phyloP scores from a whole-genome alignment of 306 rosid genomes.

The Herpetospermum pedunculosum region DNA sequence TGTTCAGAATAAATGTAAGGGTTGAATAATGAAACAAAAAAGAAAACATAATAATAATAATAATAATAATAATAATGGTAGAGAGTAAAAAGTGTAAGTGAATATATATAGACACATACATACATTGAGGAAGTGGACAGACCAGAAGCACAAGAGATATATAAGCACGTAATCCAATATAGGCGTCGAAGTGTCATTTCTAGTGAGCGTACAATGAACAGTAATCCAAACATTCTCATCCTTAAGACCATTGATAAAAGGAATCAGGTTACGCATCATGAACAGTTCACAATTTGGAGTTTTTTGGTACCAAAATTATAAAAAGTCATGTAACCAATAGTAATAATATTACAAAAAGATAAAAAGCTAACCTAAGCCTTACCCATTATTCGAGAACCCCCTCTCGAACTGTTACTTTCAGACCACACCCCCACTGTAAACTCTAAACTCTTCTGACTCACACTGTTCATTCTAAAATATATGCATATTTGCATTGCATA shows the following conservation, averaged over 20 bases:
- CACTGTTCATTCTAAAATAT: conserved; percentile 18
- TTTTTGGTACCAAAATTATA: conserved; percentile 1
- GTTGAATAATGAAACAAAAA: too few species aligned
- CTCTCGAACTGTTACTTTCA: conserved; percentile 63
- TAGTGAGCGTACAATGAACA: conserved; percentile 4
- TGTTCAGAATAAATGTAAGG: too few species aligned
- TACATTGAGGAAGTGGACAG: not conserved
- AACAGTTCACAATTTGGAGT: conserved; percentile 7
- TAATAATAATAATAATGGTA: too few species aligned
- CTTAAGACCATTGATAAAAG: conserved; percentile 1
- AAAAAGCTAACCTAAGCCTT: conserved; percentile 16
- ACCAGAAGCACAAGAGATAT: not conserved
- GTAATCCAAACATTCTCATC: conserved; percentile 10
- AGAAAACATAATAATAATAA: too few species aligned
- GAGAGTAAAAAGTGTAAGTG: not conserved
- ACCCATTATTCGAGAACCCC: conserved; percentile 57
- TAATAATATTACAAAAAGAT: not conserved
- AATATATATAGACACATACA: not conserved
- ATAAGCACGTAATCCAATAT: conserved; percentile 6
- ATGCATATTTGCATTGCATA: not conserved
- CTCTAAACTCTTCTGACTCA: conserved; percentile 11
- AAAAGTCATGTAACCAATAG: not conserved
- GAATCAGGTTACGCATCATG: conserved; percentile 6
- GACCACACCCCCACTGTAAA: too few species aligned
- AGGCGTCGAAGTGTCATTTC: conserved; percentile 12